phyloP scores from a whole-genome alignment of 192 early-diverging fungal genomes.

The Coemansia aciculifera region DNA sequence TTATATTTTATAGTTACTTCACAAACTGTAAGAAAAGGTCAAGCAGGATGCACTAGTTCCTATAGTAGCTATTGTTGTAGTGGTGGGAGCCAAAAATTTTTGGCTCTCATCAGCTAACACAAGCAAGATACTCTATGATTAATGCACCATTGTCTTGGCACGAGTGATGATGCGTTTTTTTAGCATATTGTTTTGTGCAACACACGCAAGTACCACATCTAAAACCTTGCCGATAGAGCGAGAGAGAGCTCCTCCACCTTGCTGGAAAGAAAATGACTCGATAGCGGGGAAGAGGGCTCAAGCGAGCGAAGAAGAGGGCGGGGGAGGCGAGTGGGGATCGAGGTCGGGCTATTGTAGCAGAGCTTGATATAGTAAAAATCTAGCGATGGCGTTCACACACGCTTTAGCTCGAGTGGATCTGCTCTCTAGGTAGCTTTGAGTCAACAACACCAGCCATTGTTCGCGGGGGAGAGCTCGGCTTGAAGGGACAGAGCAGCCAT shows the following conservation, averaged over 20 bases:
- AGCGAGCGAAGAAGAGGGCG: not conserved
- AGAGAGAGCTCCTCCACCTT: not conserved
- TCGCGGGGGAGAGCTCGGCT: not conserved
- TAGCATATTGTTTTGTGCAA: not conserved
- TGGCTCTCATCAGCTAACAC: not conserved
- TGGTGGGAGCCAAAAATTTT: not conserved
- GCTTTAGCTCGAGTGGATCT: not conserved
- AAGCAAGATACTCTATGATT: not conserved
- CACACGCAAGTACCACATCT: not conserved
- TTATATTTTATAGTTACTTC: not conserved
- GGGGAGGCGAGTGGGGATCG: not conserved
- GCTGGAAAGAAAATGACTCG: not conserved
- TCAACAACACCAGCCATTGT: not conserved
- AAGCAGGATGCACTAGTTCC: not conserved
- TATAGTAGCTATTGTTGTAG: not conserved
- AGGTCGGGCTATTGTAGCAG: not conserved
- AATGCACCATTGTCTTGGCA: not conserved
- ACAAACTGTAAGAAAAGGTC: not conserved
- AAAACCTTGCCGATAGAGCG: not conserved
- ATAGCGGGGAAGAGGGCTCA: not conserved
- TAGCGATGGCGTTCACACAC: not conserved
- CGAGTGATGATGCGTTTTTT: not conserved
- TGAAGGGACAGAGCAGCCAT: constrained; percentile 3
- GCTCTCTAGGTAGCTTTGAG: not conserved
- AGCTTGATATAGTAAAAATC: not conserved